These are phyloP conservation scores for Leccinum uliginosum DNA, from an alignment of 768 basidiomycete species.

Conservation along the genomic window DNA sequence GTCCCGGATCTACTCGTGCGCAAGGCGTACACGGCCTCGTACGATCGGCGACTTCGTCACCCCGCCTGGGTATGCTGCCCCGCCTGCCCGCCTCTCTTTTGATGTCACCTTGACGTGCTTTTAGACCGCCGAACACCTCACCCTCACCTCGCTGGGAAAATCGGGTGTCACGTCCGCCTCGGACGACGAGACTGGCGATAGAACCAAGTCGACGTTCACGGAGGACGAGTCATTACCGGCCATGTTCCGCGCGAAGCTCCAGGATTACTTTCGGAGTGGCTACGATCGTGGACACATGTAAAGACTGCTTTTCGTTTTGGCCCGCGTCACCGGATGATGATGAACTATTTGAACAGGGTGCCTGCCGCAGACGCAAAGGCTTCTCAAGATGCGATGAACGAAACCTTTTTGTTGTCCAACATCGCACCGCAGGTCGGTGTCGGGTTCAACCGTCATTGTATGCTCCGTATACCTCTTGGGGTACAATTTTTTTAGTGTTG, in stretches of 20 bases:
- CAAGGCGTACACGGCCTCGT: slow-evolving; percentile 82
- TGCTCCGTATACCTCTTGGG: neutral
- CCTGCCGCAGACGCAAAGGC: slow-evolving; percentile 94
- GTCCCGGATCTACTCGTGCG: slow-evolving; percentile 75
- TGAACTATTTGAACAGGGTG: slow-evolving; percentile 51
- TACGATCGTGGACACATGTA: slow-evolving; percentile 98
- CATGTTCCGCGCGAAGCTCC: slow-evolving; percentile 74
- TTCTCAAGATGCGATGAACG: slow-evolving; percentile 92
- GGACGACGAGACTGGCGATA: slow-evolving; percentile 51
- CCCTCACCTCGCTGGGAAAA: slow-evolving; percentile 64
- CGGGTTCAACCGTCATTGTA: slow-evolving; percentile 97
- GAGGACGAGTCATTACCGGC: slow-evolving; percentile 81
- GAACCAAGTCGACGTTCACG: slow-evolving; percentile 70
- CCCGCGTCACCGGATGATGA: neutral
- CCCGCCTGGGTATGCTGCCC: slow-evolving; percentile 77
- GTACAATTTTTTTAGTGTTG: neutral
- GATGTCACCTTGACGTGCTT: neutral
- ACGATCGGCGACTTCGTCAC: slow-evolving; percentile 86
- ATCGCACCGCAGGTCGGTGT: slow-evolving; percentile 98
- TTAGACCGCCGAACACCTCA: slow-evolving; percentile 95
- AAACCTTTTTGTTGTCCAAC: slow-evolving; percentile 92
- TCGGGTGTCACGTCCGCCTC: slow-evolving; percentile 34
- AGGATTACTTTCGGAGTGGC: slow-evolving; percentile 90
- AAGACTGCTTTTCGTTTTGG: slow-evolving; percentile 26
- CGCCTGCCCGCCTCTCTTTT: too few relatives aligned